Evolutionary conservation across 768 basidiomycete genomes (phyloP).

Genomic region (Lactarius akahatsu): DNA sequence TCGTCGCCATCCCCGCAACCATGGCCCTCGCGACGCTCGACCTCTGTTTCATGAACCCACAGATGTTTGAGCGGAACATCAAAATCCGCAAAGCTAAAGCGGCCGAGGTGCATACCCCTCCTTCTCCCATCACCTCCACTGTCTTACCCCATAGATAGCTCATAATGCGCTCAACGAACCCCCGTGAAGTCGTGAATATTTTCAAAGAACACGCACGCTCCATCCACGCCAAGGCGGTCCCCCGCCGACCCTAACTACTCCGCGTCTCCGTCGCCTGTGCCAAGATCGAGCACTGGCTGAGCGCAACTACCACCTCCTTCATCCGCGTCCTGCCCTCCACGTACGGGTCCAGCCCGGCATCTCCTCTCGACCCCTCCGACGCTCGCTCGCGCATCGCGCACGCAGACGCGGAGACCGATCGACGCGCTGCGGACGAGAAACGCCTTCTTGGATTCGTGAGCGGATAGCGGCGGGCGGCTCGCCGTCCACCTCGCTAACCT

Average conservation of each 20-base stretch:
- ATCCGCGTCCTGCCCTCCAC: conserved; percentile 41
- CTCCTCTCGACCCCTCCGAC: conserved; percentile 50
- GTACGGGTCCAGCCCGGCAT: conserved; percentile 14
- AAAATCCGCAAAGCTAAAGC: conserved; percentile 95
- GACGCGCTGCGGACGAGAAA: conserved; percentile 42
- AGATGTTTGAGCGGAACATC: conserved; percentile 82
- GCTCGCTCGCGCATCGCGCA: conserved; percentile 54
- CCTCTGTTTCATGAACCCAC: conserved; percentile 89
- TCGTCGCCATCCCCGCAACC: conserved; percentile 89
- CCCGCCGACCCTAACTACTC: conserved; percentile 87
- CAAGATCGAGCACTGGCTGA: conserved; percentile 92
- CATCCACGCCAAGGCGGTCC: conserved; percentile 77
- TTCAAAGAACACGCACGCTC: conserved; percentile 79
- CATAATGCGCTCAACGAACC: conserved; percentile 90
- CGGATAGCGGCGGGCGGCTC: conserved; percentile 7
- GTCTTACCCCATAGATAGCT: conserved; percentile 48
- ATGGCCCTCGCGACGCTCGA: conserved; percentile 97
- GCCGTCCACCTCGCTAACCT: background rate
- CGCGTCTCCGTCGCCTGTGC: conserved; percentile 76
- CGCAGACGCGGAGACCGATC: conserved; percentile 42
- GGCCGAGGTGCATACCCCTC: conserved; percentile 56
- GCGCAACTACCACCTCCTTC: conserved; percentile 91
- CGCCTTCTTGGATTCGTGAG: conserved; percentile 29
- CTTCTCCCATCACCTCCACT: background rate
- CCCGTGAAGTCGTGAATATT: conserved; percentile 83